Evolutionary conservation across 1,284 basidiomycete species (phyloP), one percentile per base, ranked within the genome.

Genomic region (Ganoderma resinaceum): DNA sequence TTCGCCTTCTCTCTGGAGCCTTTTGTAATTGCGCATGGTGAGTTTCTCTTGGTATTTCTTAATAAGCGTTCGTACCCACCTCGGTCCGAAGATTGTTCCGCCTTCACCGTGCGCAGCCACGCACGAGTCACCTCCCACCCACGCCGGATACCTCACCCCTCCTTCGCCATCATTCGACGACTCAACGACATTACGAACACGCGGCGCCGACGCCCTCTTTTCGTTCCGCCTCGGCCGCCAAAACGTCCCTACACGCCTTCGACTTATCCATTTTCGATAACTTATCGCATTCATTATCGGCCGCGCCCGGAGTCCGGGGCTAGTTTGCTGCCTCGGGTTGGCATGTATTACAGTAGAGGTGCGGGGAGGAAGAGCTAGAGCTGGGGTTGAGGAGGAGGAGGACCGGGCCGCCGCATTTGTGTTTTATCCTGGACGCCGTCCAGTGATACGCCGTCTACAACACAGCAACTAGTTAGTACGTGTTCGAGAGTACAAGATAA

Each of bases 281-380:
- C 43, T 62, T 62, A 62, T 62, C 61, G 31, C 20, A 46, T 62
- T 52, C 46, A 62, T 52, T 52, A 62, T 52, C 61, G 46, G 46
- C 61, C 35, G 33, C 38, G 18, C 58, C 23, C 35, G 42, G 61
- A 46, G 42, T 33, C 31, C 18, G 33, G 52, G 33, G 52, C 5
- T 55, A 26, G 2, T 55, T 55, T 26, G 46, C 46, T 49, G 23
- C 46, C 52, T 14, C 11, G 52, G 26, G 59, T 61, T 9, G 8
- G 59, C 23, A 29, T 29, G 23, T 38, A 29, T 35, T 46, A 40
- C 33, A 12, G 16, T 46, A 26, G 61, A 62, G 61, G n/a, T 37
- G n/a, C 37, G 61, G 46, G 61, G 61, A 37, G 46, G 43, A 49
- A 43, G 14, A n/a, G 40, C 33, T 31, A 31, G 40, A 31, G 42